These are phyloP conservation scores for Trypanosoma boissoni DNA, from an alignment of 208 protist species.

Conservation along the genomic window DNA sequence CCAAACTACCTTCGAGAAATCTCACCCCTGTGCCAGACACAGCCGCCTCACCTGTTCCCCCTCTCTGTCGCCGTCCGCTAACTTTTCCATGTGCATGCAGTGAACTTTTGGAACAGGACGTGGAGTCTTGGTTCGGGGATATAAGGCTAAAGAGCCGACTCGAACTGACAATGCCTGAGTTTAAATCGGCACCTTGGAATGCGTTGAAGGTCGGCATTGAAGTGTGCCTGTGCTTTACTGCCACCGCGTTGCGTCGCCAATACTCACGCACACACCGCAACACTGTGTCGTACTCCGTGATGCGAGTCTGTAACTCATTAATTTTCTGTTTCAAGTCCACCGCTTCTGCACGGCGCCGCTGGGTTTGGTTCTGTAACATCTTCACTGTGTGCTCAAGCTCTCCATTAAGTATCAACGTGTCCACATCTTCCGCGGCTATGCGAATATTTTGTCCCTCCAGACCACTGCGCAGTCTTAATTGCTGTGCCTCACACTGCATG, in stretches of 20 bases:
- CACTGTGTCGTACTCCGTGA: conserved; percentile 14
- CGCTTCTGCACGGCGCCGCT: conserved; percentile 29
- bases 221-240: conserved; percentile 24
- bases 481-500: conserved; percentile 26
- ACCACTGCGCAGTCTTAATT: neutral
- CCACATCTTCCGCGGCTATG: conserved; percentile 9
- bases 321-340: conserved; percentile 16
- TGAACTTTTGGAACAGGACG: too few species aligned
- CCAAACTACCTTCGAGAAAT: too few species aligned
- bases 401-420: conserved; percentile 25
- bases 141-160: too few species aligned
- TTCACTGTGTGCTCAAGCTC: conserved; percentile 24
- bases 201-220: neutral
- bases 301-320: conserved; percentile 4
- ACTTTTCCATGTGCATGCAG: too few species aligned
- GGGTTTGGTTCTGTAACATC: conserved; percentile 10
- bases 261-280: conserved; percentile 41
- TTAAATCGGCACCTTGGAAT: neutral
- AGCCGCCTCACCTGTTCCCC: neutral
- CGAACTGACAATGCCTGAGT: too few species aligned
- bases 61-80: too few species aligned
- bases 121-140: too few species aligned
- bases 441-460: neutral
- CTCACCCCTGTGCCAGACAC: too few species aligned
- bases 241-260: conserved; percentile 52